Evolutionary conservation across 2,329 filamentous ascomycete species (phyloP), one percentile per base, ranked within the genome.

Genomic region (Alternaria angustiovoidea): DNA sequence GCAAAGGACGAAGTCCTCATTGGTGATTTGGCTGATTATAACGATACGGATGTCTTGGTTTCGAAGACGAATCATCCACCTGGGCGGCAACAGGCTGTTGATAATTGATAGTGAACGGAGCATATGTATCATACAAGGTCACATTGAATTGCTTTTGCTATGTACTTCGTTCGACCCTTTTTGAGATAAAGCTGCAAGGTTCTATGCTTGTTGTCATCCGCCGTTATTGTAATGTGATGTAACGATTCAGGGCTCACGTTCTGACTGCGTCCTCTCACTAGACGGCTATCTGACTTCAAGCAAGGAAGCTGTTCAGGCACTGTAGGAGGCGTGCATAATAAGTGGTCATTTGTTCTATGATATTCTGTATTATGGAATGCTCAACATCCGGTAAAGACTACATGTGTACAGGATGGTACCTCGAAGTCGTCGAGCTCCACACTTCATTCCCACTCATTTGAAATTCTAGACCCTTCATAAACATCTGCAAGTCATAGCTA

Each of bases 371-470:
- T 14, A 16, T 36, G 0, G 3, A 36, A 2, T 36, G 32, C 32
- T 36, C 32, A 30, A 7, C 2, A 16, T 36, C 14, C 7, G 1
- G 14, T 36, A 36, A 14, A 36, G 32, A 36, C 32, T 36, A 36
- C 12, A 36, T 36, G 1, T 36, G 2, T 36, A 36, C 32, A 36
- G 5, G 14, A 41, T 41, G 49, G n/a, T 67, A 67, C 38, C 63
- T 39, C 4, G 11, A 51, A 3, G 74, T 77, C 4, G 66, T 69
- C 55, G 56, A 43, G 44, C 73, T 77, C 74, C 74, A 78, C 16
- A 59, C 41, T 65, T 78, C 75, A 61, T 79, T 79, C 2, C 75
- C 75, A 48, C 71, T 72, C 66, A 78, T 73, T 57, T 75, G 71
- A 28, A 69, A 75, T 55, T 80, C 73, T 26, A 81, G 41, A 0